Conservation (phyloP, 1,284 basidiomycete species). For the Ganoderma meredithae region DNA sequence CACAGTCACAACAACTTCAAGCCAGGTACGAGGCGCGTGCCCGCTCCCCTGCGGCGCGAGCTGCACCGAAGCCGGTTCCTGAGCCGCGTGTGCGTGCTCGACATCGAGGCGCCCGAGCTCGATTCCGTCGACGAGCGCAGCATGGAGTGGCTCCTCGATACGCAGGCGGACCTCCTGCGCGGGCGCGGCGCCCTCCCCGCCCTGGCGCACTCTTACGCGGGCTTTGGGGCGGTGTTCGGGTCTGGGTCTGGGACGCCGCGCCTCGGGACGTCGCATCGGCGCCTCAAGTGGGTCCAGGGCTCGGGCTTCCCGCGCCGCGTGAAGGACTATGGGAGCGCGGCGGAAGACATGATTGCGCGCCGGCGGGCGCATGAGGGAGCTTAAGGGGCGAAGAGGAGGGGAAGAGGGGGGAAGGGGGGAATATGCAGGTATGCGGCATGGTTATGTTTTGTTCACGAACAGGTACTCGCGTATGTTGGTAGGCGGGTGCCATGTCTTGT, state of each 20-base stretch:
- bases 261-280: slow-evolving; percentile 11
- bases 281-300: slow-evolving; percentile 11
- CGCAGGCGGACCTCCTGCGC: slow-evolving; percentile 15
- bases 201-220: not conserved
- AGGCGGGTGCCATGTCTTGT: not conserved
- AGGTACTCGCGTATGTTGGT: not conserved
- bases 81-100: slow-evolving; percentile 10
- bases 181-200: slow-evolving; percentile 4
- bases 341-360: slow-evolving; percentile 16
- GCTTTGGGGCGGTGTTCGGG: no score
- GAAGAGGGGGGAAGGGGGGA: not conserved
- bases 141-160: slow-evolving; percentile 21
- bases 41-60: slow-evolving; percentile 3
- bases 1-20: not conserved
- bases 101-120: slow-evolving; percentile 18
- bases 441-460: not conserved
- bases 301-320: slow-evolving; percentile 18
- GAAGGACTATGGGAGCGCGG: slow-evolving; percentile 17
- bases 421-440: not conserved
- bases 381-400: no score
- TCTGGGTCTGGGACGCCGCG: not conserved
- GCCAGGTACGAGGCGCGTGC: slow-evolving; percentile 6
- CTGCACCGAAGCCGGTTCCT: slow-evolving; percentile 3
- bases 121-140: slow-evolving; percentile 19
- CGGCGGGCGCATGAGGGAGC: not conserved